Conservation (phyloP, 2,329 filamentous ascomycete species). For the Aspergillus hortae region DNA sequence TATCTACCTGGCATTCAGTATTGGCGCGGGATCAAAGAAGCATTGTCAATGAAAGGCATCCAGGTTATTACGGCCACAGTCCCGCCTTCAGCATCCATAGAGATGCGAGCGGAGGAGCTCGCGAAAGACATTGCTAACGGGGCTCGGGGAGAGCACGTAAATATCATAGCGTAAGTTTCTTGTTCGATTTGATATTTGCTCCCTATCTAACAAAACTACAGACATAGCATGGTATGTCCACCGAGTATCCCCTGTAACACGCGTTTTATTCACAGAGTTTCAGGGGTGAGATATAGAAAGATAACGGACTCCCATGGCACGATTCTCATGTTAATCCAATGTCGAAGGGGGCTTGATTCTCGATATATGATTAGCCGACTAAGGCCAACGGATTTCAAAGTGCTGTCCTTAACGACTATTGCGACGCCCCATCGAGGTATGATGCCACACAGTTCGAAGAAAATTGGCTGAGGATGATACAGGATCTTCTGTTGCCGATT, state of each 20-base stretch:
- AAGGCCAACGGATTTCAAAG: constrained; percentile 64
- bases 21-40: constrained; percentile 62
- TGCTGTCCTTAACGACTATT: constrained; percentile 65
- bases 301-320: background rate
- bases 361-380: constrained; percentile 62
- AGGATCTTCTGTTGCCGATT: constrained; percentile 61
- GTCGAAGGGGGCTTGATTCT: constrained; percentile 56
- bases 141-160: constrained; percentile 56
- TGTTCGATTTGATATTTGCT: background rate
- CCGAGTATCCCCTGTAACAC: background rate
- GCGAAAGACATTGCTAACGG: constrained; percentile 51
- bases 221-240: constrained; percentile 47
- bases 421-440: constrained; percentile 58
- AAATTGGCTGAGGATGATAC: constrained; percentile 9
- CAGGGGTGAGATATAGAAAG: constrained; percentile 30
- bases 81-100: constrained; percentile 57
- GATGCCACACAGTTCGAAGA: background rate
- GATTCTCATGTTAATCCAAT: constrained; percentile 8
- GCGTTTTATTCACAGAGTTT: constrained; percentile 7
- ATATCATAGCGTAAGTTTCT: constrained; percentile 58
- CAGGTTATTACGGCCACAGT: constrained; percentile 61
- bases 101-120: constrained; percentile 53
- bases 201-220: constrained; percentile 13
- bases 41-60: constrained; percentile 52
- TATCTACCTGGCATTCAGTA: constrained; percentile 58